Evolutionary conservation across 129 eudicot genomes (phyloP), one percentile per base, ranked within the genome.

Genomic region (Centrapalus pauciflorus): DNA sequence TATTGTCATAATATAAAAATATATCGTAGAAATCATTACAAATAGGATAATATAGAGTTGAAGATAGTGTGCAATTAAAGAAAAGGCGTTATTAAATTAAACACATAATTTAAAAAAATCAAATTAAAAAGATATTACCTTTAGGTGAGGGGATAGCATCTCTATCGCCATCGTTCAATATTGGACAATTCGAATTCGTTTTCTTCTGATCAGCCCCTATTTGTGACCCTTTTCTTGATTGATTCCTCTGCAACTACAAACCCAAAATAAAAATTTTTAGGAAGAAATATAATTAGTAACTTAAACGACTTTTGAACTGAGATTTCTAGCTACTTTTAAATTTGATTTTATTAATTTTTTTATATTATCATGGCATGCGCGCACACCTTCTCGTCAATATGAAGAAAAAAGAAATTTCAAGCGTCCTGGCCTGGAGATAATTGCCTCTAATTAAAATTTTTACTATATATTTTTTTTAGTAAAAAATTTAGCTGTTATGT

Each of bases 161-260:
- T 58, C 70, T 74, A 11, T 81, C 69, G 27, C 60, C 68, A 14
- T 55, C 82, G 27, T 24, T 61, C 66, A n/a, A n/a, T n/a, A 26
- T 72, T 49, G 37, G 55, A 32, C 40, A 49, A 32, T 61, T 71
- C 19, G 64, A 32, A 9, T 77, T 79, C 66, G 51, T 64, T 81
- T 79, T 76, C 75, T 54, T 81, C 57, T 79, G n/a, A n/a, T n/a
- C 86, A 3, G 41, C 68, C 16, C 74, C 83, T 52, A 66, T 56
- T 19, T 61, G 57, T 14, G 83, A 67, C 78, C 80, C 82, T 75
- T 82, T 84, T 74, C 86, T 84, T 61, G 88, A 82, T 62, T 76
- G 66, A 48, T 29, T 84, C 51, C 84, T 88, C 84, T 84, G 84
- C 86, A 77, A 70, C 77, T 76, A 45, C 24, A 59, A 67, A 67